Evolutionary conservation across 768 basidiomycete species (phyloP), one percentile per base, ranked within the genome.

Genomic region (Leccinum uliginosum): DNA sequence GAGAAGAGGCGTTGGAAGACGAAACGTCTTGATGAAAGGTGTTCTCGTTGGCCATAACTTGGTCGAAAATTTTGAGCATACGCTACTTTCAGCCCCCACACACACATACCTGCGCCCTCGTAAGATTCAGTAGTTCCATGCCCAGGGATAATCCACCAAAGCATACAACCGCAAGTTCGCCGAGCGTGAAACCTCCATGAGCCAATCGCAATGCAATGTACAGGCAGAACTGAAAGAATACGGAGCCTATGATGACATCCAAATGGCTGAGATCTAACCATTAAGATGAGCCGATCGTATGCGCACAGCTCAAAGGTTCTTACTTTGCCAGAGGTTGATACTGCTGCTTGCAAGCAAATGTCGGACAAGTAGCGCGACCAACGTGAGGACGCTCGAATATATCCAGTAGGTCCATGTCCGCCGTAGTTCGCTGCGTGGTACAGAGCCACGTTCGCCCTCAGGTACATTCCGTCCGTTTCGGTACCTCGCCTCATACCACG

Each of bases 141-240:
- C 85, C 87, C 23, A 98, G 69, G 0, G 86, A 86, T 2, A 93
- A 89, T 6, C 90, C 93, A 43, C 93, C 93, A 62, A 92, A 91
- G 45, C 87, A 89, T 17, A 96, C 91, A 24, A 98, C 74, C 24
- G 87, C 89, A 17, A 98, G 80, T 70, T 99, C 97, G 30, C 97
- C 97, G 1, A 99, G 80, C 0, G 95, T 98, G 73, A 98, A 95
- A 11, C 91, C 91, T n/a, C 89, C 83, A 64, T 97, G 89, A 4
- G 94, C 95, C 45, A 99, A 79, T 23, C 97, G 83, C 43, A 97
- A 80, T 43, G 90, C 89, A 48, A 89, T 78, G 71, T 98, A 99
- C 47, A 98, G 76, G 51, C 92, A 84, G 67, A 94, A 88, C 69
- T 98, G 97, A 70, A 89, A 97, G 74, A 95, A 93, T 44, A 89